A percentile compares a stretch with the other conserved stretches of the same genome.
Conservation (phyloP, 345 rosid species). For the Euphorbia lathyris region DNA sequence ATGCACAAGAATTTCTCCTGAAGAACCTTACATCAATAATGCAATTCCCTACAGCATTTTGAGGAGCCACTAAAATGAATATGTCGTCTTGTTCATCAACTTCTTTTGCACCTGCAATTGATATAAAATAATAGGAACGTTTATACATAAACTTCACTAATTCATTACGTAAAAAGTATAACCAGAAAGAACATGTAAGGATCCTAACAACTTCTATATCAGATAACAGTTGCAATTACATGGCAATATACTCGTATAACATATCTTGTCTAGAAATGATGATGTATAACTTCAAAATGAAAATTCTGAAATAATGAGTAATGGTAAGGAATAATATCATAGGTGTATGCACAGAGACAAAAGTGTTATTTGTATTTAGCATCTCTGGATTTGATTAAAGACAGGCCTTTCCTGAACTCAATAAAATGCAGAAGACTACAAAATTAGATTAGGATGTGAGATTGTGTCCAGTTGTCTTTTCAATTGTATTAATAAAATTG, state of each 20-base stretch:
- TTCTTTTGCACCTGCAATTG: constrained; percentile 64
- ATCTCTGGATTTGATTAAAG: background rate
- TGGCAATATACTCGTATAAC: background rate
- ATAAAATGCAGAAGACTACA: no score
- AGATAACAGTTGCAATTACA: background rate
- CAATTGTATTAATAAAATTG: background rate
- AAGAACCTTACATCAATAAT: constrained; percentile 70
- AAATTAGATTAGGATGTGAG: no score
- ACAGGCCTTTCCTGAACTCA: no score
- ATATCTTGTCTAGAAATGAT: background rate
- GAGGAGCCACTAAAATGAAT: constrained; percentile 89
- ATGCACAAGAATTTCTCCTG: constrained; percentile 8
- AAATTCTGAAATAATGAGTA: background rate
- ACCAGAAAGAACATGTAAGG: background rate
- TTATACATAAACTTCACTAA: background rate
- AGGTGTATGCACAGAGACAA: background rate
- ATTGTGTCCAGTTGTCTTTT: background rate
- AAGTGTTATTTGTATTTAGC: background rate
- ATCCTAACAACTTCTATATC: background rate
- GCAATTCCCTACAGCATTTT: constrained; percentile 95
- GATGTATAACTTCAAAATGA: background rate
- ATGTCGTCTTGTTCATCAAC: constrained; percentile 87
- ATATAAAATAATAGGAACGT: background rate
- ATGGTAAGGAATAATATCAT: background rate
- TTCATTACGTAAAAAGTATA: background rate